Base-by-base conservation (phyloP, 2,329 filamentous ascomycete genomes). In the Lojkania enalia region DNA sequence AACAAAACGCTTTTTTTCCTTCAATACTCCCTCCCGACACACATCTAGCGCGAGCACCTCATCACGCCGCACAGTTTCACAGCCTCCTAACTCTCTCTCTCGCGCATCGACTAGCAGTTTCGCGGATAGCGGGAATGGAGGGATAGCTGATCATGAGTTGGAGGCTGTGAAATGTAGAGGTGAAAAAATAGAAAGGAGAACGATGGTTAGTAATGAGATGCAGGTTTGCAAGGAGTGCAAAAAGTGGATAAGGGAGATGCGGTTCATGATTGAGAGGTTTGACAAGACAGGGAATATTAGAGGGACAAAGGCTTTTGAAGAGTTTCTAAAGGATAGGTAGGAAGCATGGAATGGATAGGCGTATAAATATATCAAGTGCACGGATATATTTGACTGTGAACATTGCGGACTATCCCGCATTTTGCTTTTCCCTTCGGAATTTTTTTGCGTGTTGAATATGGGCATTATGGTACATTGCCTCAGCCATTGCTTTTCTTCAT, bases 281-380 rank as follows among this genome's bases (percentile, higher is more conserved):
- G 61, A 68, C 27, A 65, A 60, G 44, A 59, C 55, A 5, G 60
- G 61, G 18, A 64, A 58, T 42, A 47, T 68, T 16, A 50, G 46
- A 16, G 64, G 63, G n/a, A 66, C 57, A 2, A 44, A 35, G 25
- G 62, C 61, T 0, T 67, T 65, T 40, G 57, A 58, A 23, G 52
- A 59, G 43, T 67, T 67, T 39, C 40, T 68, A 38, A 62, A 54
- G 35, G 47, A 44, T 36, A 58, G 56, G 39, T 53, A 46, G 6
- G 62, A 58, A 20, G 21, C 20, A n/a, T n/a, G n/a, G n/a, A n/a
- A n/a, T n/a, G n/a, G n/a, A n/a, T n/a, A n/a, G n/a, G n/a, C n/a
- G n/a, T n/a, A n/a, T n/a, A n/a, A n/a, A n/a, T n/a, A n/a, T n/a
- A n/a, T n/a, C n/a, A n/a, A n/a, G n/a, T n/a, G n/a, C n/a, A n/a